Evolutionary conservation across 73 alveolate genomes (phyloP), one percentile per base, ranked within the genome.

Genomic region (Durusdinium trenchii): DNA sequence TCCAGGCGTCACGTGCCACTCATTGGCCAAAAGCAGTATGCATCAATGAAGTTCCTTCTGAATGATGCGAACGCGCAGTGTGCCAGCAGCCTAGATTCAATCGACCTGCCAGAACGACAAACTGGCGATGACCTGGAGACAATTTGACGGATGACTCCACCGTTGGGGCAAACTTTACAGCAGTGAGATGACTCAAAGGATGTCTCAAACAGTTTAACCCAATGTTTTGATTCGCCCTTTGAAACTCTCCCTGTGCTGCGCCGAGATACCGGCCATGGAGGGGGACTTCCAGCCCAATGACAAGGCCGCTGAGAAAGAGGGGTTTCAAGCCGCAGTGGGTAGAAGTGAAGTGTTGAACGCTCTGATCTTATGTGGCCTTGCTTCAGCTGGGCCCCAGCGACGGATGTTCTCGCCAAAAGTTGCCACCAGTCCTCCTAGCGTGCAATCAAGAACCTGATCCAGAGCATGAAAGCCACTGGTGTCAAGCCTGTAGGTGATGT

Each of bases 1-100:
- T 50, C 43, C n/a, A 90, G 86, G 96, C 96, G 96, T 43, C 81
- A 90, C 38, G 96, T 90, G 45, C 96, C 54, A 71, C 81, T 90
- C 40, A 73, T 90, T 62, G 96, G 96, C 6, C 57, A n/a, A 67
- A 62, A 32, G 54, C 96, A 90, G 52, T 90, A 90, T 36, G 69
- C 62, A 28, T 43, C 47, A 10, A 51, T 90, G 96, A 62, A 38
- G 46, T 75, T 73, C 28, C 86, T 90, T 28, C 32, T 90, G 50
- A 46, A 62, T 3, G 96, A 90, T 52, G 81, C 86, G 2, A 28
- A 90, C 14, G 96, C 76, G 48, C 86, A 90, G 78, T 67, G 86
- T 14, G 95, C 43, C 35, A 3, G 48, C 36, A 48, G 69, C 95
- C 62, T 85, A 36, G 64, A 35, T 20, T 28, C 6, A n/a, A 12